Percentiles rank a stretch among this genome's conserved stretches.
phyloP scores from a whole-genome alignment of 345 rosid genomes.

The Litchi chinensis region DNA sequence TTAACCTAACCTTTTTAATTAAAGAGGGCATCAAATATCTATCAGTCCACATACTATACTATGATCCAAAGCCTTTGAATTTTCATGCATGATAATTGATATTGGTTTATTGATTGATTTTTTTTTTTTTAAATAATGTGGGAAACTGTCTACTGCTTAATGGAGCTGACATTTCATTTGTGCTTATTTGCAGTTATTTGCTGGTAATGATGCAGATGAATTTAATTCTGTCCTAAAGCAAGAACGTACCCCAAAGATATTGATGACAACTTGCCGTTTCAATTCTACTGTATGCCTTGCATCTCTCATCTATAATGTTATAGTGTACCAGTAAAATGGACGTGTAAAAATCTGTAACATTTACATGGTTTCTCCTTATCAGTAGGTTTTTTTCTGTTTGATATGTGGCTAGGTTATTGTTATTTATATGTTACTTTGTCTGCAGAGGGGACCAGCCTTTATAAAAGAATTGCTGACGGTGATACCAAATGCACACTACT shows the following conservation, averaged over 20 bases:
- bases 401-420: slow-evolving; percentile 12
- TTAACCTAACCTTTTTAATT: not conserved
- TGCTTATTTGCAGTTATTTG: slow-evolving; percentile 61
- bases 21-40: not conserved
- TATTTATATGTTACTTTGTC: slow-evolving; percentile 10
- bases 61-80: not conserved
- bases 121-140: not conserved
- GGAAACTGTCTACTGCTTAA: not conserved
- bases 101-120: not conserved
- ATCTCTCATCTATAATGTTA: not conserved
- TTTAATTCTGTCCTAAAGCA: slow-evolving; percentile 66
- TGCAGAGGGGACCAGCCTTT: slow-evolving; percentile 89
- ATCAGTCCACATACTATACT: not conserved
- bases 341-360: not conserved
- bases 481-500: slow-evolving; percentile 83
- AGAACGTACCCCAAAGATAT: slow-evolving; percentile 59
- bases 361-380: not conserved
- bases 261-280: slow-evolving; percentile 92
- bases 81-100: not conserved
- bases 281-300: slow-evolving; percentile 73
- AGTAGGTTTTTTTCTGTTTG: not conserved
- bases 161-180: slow-evolving; percentile 2
- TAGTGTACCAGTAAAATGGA: not conserved
- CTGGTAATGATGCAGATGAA: slow-evolving; percentile 88
- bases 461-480: slow-evolving; percentile 73